Evolutionary conservation across 768 basidiomycete species (phyloP).

Genomic region (Boletus vinaceobasis): DNA sequence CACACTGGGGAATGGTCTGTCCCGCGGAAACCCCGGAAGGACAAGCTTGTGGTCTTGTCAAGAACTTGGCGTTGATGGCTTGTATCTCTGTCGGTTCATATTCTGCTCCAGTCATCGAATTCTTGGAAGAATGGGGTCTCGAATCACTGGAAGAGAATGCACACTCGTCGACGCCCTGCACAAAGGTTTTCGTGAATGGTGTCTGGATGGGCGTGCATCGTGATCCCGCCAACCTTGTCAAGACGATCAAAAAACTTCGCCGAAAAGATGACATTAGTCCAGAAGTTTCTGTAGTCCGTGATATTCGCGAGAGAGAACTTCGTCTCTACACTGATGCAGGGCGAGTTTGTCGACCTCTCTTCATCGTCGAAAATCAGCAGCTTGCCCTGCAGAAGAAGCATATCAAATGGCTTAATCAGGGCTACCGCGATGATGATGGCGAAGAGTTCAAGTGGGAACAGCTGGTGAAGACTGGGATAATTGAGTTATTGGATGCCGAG

Average conservation of each 20-base stretch:
- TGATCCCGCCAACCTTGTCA: conserved; percentile 87
- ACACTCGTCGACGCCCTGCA: conserved; percentile 75
- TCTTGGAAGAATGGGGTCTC: conserved; percentile 97
- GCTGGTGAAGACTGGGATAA: conserved; percentile 79
- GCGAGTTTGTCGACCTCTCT: conserved; percentile 93
- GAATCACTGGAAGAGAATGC: conserved; percentile 94
- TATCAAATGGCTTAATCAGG: conserved; percentile 64
- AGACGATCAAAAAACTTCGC: conserved; percentile 88
- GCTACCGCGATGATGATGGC: conserved; percentile 52
- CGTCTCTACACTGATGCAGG: conserved; percentile 96
- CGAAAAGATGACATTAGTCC: conserved; percentile 93
- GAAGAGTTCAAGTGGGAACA: conserved; percentile 79
- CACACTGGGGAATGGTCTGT: conserved; percentile 99
- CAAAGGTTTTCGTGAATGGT: conserved; percentile 98
- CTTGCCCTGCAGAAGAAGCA: conserved; percentile 82
- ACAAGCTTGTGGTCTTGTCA: conserved; percentile 98
- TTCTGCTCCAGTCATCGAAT: conserved; percentile 95
- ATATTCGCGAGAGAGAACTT: conserved; percentile 93
- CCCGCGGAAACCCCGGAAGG: conserved; percentile 99
- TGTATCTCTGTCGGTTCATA: conserved; percentile 97
- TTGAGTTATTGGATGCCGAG: conserved; percentile 95
- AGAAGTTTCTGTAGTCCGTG: conserved; percentile 96
- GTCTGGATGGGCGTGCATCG: conserved; percentile 99
- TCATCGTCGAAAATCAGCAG: conserved; percentile 93
- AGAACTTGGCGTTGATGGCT: conserved; percentile 96